Evolutionary conservation across 306 rosid species (phyloP), one percentile per base, ranked within the genome.

Genomic region (Rosa lucieae): DNA sequence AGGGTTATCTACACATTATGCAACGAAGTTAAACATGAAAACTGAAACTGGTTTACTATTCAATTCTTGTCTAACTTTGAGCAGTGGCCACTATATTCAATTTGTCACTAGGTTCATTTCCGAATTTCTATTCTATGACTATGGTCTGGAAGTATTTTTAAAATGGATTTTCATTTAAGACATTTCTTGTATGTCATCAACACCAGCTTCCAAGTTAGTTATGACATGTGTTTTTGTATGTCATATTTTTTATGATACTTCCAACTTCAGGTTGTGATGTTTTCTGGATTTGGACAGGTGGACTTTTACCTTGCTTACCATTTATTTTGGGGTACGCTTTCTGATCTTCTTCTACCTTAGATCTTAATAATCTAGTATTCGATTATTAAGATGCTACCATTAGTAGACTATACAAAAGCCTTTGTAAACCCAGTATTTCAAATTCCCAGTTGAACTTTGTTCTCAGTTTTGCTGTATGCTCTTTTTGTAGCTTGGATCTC

Each of bases 221-320:
- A 40, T 59, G 56, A 29, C 15, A 17, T 39, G 11, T 67, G 2
- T 18, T 8, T 43, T 42, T 10, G 5, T 21, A 6, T 20, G 15
- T 43, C 10, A 56, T 53, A 8, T 8, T 12, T 23, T 59, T 59
- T n/a, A 59, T 58, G 18, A 23, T 59, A 39, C 78, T 75, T 59
- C 35, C 6, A 23, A 59, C 44, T 75, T 44, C 42, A 59, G 69
- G 43, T 23, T 35, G 49, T 82, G 63, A 56, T 72, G 72, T 81
- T 63, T 83, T 81, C 63, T 87, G 80, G 55, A 63, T 81, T 82
- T 86, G 81, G 72, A 81, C 94, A 92, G 97, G 83, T 90, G 96
- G 96, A 92, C 97, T 58, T 90, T 83, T 86, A 87, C 94, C 79
- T 77, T 85, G 76, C 87, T 94, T 75, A 89, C 92, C 63, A 66